These are phyloP conservation scores for Gaertneriomyces semiglobifer DNA, from an alignment of 192 early-diverging fungal species.

Conservation along the genomic window DNA sequence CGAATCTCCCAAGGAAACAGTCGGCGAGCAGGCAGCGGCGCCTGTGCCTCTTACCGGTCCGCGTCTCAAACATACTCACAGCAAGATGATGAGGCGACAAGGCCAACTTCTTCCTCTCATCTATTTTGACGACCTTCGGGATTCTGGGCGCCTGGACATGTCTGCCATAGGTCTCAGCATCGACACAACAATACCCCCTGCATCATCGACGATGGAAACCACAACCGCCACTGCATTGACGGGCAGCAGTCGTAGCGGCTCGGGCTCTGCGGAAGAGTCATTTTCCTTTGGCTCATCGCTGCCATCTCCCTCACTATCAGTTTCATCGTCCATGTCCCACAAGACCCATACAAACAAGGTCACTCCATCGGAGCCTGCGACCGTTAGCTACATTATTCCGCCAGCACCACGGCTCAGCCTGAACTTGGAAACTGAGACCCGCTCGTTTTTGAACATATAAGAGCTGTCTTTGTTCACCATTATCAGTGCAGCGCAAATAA, in stretches of 20 bases:
- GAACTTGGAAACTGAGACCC: conserved; percentile 19
- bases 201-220: neutral
- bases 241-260: neutral
- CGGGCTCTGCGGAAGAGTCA: neutral
- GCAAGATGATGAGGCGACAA: conserved; percentile 18
- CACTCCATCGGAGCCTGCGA: neutral
- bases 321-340: neutral
- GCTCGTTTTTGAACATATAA: conserved; percentile 22
- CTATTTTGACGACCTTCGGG: conserved; percentile 9
- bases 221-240: neutral
- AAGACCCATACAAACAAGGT: neutral
- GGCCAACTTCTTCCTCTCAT: conserved; percentile 8
- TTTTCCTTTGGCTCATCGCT: neutral
- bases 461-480: neutral
- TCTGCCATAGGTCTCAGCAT: neutral
- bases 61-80: conserved; percentile 1
- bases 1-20: neutral
- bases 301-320: neutral
- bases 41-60: neutral
- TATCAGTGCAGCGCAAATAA: too few relatives aligned
- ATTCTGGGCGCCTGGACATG: neutral
- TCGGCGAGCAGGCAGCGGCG: neutral
- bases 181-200: neutral
- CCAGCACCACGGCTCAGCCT: conserved; percentile 23
- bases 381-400: neutral